Evolutionary conservation across 1,284 basidiomycete species (phyloP), one percentile per base, ranked within the genome.

Genomic region (Cutaneotrichosporon sp.): DNA sequence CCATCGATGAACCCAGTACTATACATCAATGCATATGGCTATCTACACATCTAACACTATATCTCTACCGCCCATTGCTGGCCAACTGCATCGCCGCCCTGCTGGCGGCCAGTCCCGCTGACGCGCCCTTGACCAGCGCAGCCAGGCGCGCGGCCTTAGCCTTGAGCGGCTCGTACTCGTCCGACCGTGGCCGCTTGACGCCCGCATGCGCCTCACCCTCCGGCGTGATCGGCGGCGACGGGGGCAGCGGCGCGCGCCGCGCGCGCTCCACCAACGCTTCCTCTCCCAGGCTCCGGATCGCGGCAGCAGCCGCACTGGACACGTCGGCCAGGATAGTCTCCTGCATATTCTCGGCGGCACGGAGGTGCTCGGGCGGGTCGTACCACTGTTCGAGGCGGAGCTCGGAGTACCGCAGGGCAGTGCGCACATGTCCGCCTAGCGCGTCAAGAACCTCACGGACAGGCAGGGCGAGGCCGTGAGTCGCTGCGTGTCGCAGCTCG

Each of bases 361-460:
- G 27, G n/a, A 54, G 26, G 10, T 34, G 33, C 8, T 52, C 44
- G 3, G 46, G 45, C 2, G 42, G n/a, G n/a, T 46, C 38, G 29
- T 52, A 22, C 57, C 57, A 59, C 48, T 50, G 47, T 17, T 55
- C 50, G n/a, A 59, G 48, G 5, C 33, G 47, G 14, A 59, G 39
- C 8, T 14, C 10, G 19, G 55, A 49, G 19, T 32, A 17, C 3
- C 35, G 26, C 3, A 59, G 33, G 3, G 27, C 25, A 16, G 57
- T 56, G 10, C 60, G 52, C 12, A 66, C 54, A 42, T 62, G 49
- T 17, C 44, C 51, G 8, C 59, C 60, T 5, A 68, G 42, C 2
- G 57, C 55, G 35, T 54, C 51, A 2, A 68, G 58, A 3, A 62
- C 55, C 3, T 52, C 46, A 14, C 53, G 39, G 17, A 67, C 53